These are phyloP conservation scores for Chalciporus piperatus DNA, from an alignment of 768 basidiomycete species.

Conservation along the genomic window DNA sequence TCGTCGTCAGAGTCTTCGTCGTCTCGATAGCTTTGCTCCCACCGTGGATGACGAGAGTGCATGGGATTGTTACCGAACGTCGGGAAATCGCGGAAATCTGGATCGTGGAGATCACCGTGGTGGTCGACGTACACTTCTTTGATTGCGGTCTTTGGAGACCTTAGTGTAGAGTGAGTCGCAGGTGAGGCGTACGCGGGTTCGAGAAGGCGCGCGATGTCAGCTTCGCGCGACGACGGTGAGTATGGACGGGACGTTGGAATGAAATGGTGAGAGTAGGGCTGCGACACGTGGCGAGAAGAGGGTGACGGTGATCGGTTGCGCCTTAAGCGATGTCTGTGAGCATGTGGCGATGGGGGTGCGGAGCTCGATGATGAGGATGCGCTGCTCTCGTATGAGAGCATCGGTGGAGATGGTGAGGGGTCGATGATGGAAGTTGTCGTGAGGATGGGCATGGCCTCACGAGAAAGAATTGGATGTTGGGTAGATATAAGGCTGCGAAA, in stretches of 20 bases:
- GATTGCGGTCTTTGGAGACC: conserved; percentile 12
- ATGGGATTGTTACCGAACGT: conserved; percentile 23
- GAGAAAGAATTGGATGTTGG: background rate
- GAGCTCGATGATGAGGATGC: conserved; percentile 18
- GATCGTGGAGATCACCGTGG: conserved; percentile 63
- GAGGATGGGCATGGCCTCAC: conserved; percentile 4
- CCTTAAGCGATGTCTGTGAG: conserved; percentile 22
- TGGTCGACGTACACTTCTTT: conserved; percentile 54
- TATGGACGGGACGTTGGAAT: conserved; percentile 23
- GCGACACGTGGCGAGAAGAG: conserved; percentile 19
- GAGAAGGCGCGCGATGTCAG: conserved; percentile 61
- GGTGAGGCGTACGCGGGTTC: conserved; percentile 57
- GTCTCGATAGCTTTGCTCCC: conserved; percentile 33
- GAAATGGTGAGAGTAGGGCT: conserved; percentile 6
- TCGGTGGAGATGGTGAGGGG: background rate
- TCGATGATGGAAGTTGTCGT: conserved; percentile 4
- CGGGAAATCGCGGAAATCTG: conserved; percentile 66
- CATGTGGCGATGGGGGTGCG: conserved; percentile 14
- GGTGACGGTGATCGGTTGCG: conserved; percentile 29
- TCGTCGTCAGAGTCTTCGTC: conserved; percentile 34
- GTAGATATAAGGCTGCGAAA: background rate
- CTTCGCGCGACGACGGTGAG: conserved; percentile 38
- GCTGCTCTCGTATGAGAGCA: conserved; percentile 17
- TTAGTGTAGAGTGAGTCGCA: conserved; percentile 26
- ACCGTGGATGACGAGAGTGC: conserved; percentile 29